Evolutionary conservation across 331 rosid species (phyloP).

Genomic region (Quercus phellos): DNA sequence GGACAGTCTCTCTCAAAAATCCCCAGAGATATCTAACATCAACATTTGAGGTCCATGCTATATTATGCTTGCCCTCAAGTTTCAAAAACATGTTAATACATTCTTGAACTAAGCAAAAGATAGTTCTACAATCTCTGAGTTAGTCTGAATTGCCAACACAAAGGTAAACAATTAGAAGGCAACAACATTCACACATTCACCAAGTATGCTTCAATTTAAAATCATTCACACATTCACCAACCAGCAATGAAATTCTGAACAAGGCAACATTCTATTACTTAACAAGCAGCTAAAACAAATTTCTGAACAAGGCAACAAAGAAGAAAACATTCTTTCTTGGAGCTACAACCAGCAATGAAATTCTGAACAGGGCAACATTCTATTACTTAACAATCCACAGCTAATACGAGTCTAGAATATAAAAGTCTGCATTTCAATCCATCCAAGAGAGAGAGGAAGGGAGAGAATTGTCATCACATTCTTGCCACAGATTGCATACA

Average conservation of each 20-base stretch:
- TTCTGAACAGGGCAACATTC: background rate
- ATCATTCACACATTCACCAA: background rate
- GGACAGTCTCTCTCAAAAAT: too few relatives aligned
- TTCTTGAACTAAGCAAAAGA: too few relatives aligned
- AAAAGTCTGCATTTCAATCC: constrained; percentile 18
- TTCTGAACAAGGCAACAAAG: too few relatives aligned
- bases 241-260: background rate
- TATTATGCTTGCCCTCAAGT: too few relatives aligned
- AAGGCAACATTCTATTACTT: background rate
- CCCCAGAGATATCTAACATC: too few relatives aligned
- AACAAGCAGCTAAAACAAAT: background rate
- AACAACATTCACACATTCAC: too few relatives aligned
- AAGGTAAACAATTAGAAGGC: too few relatives aligned
- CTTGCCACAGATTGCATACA: constrained; percentile 19
- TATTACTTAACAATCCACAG: background rate
- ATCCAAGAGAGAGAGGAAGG: background rate
- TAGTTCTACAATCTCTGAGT: too few relatives aligned
- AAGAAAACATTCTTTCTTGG: too few relatives aligned
- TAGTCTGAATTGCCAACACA: too few relatives aligned
- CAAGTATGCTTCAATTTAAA: background rate
- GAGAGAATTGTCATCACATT: background rate
- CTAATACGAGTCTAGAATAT: background rate
- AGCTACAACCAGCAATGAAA: background rate
- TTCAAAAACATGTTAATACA: too few relatives aligned
- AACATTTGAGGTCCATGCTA: too few relatives aligned